phyloP scores from a whole-genome alignment of 2,329 filamentous ascomycete species.

The Alternaria arbusti region DNA sequence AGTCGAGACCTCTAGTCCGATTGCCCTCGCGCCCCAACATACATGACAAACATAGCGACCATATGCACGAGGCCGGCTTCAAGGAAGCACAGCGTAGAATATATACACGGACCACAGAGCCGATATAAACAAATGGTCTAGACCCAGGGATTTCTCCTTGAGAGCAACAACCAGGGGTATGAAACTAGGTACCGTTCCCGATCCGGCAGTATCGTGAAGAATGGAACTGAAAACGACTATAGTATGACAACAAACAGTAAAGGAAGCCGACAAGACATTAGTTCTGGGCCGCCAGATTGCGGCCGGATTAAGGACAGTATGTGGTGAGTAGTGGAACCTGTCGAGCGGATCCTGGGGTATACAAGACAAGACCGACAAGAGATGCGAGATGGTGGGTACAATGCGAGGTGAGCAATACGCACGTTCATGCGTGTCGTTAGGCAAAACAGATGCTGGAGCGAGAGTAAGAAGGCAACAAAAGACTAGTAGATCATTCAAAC shows the following conservation, averaged over 20 bases:
- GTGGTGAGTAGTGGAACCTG: constrained; percentile 15
- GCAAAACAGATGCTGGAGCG: constrained; percentile 24
- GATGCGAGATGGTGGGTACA: constrained; percentile 10
- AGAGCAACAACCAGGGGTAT: constrained; percentile 18
- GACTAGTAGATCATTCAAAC: constrained; percentile 39
- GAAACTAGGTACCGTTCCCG: constrained; percentile 20
- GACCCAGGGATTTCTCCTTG: constrained; percentile 7
- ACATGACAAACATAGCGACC: constrained; percentile 24
- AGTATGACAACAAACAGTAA: constrained; percentile 6
- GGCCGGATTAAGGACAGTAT: constrained; percentile 29
- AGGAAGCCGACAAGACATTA: constrained; percentile 30
- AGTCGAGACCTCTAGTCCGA: constrained; percentile 6
- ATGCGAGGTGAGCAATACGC: constrained; percentile 25
- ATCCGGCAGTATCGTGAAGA: constrained; percentile 20
- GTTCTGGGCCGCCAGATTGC: constrained; percentile 14
- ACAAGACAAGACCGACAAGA: constrained; percentile 21
- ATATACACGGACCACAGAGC: constrained; percentile 21
- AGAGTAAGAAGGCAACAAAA: constrained; percentile 30
- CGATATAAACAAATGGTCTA: constrained; percentile 12
- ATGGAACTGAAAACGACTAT: neutral
- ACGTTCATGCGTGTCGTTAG: constrained; percentile 36
- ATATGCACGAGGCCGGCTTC: constrained; percentile 20
- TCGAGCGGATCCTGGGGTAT: constrained; percentile 26
- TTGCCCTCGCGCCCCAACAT: constrained; percentile 3
- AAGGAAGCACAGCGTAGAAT: constrained; percentile 5